Percentiles rank a stretch among this genome's conserved stretches.
Evolutionary conservation across 2,329 filamentous ascomycete species (phyloP).

Genomic region (Knoxdaviesia capensis): DNA sequence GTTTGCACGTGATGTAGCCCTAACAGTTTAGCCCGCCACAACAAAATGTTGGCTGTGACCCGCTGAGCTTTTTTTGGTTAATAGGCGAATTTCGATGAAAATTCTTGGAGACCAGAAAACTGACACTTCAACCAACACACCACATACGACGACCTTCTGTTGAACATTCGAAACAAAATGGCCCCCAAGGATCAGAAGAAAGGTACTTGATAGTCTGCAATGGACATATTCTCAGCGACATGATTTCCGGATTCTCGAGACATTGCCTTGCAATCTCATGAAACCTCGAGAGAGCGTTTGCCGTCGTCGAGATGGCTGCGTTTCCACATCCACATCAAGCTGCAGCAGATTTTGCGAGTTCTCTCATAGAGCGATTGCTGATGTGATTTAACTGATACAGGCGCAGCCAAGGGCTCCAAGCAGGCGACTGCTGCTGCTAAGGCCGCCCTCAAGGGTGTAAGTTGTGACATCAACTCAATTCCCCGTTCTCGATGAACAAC

Average conservation of each 20-base stretch:
- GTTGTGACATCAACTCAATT: constrained; percentile 16
- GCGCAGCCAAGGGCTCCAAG: constrained; percentile 44
- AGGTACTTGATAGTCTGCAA: constrained; percentile 16
- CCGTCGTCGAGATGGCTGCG: constrained; percentile 4
- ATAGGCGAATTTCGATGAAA: not conserved
- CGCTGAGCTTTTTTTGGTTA: too few relatives aligned
- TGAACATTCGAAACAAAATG: constrained; percentile 11
- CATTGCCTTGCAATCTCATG: not conserved
- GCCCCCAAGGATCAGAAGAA: constrained; percentile 22
- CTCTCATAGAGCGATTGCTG: constrained; percentile 51
- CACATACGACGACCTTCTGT: constrained; percentile 1
- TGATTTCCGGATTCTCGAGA: not conserved
- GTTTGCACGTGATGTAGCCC: too few relatives aligned
- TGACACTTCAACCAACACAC: constrained; percentile 4
- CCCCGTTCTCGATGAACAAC: not conserved
- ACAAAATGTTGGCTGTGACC: too few relatives aligned
- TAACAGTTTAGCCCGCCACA: too few relatives aligned
- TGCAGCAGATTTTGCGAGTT: constrained; percentile 63
- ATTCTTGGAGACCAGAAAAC: not conserved
- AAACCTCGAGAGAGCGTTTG: constrained; percentile 5
- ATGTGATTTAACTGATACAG: constrained; percentile 35
- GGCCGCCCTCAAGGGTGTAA: constrained; percentile 88
- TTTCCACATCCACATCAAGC: constrained; percentile 26
- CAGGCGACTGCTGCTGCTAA: constrained; percentile 90
- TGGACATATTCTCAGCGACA: not conserved